Evolutionary conservation across 805 yeast species (phyloP), one percentile per base, ranked within the genome.

Genomic region (Vanderwaltozyma polyspora): DNA sequence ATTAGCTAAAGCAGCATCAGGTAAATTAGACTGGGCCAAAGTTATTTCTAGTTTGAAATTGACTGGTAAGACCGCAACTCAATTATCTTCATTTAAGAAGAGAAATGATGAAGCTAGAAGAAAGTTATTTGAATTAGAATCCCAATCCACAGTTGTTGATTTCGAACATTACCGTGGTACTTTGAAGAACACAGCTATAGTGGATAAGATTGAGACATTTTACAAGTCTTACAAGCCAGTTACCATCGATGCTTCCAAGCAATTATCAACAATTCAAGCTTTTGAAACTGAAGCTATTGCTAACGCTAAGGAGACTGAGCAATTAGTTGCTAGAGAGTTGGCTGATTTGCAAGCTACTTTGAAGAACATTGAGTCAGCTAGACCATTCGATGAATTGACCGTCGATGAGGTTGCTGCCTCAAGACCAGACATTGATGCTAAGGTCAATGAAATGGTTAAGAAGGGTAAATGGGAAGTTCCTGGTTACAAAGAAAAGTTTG

Each of bases 391-490:
- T 62, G 87, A 91, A 68, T 79, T 91, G 62, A 89, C 96, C 36
- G 87, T 89, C 43, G 95, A 85, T 45, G 98, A 91, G 52, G 82
- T 91, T 49, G 79, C 79, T 55, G 76, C 76, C 71, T 97, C 96
- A 46, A 83, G 91, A 70, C 97, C 98, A 54, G 97, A 91, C 64
- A 79, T 91, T 62, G 95, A 89, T 60, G 87, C 83, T 52, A 91
- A 91, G 81, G 95, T 87, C 51, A 73, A 69, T 56, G 85, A 85
- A 68, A 79, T 89, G 91, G 86, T 91, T 55, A 76, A 79, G 74
- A 79, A 87, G 73, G 95, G 95, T 67, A 82, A 82, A 72, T 87
- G 95, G 93, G 84, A 83, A 59, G 94, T 87, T 51, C 97, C 97
- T 55, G 95, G 95, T 55, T 91, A 91, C 79, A 79, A 82, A 68